These are phyloP conservation scores for Verticillium tricorpus DNA, from an alignment of 2,329 filamentous ascomycete species.

Conservation along the genomic window DNA sequence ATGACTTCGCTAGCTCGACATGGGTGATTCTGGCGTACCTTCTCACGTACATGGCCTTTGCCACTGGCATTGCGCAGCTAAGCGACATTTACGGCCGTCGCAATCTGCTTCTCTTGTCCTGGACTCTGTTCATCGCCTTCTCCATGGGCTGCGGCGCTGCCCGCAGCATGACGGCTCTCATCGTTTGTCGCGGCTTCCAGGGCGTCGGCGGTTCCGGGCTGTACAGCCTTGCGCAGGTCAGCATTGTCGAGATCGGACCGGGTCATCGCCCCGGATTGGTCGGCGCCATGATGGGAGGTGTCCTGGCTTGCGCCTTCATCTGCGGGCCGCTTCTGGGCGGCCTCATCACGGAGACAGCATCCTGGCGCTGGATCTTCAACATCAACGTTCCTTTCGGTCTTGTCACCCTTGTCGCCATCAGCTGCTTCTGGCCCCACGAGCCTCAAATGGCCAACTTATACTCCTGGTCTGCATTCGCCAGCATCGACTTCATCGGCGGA, in stretches of 20 bases:
- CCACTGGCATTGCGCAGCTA: conserved; percentile 52
- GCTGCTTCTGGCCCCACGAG: conserved; percentile 40
- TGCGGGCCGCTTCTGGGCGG: conserved; percentile 56
- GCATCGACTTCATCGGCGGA: conserved; percentile 50
- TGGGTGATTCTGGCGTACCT: conserved; percentile 55
- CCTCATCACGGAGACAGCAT: conserved; percentile 44
- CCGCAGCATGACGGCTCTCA: conserved; percentile 46
- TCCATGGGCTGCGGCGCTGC: conserved; percentile 50
- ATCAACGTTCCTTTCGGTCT: conserved; percentile 54
- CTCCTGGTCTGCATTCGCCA: conserved; percentile 36
- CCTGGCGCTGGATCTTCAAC: conserved; percentile 58
- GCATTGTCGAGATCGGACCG: conserved; percentile 52
- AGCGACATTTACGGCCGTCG: conserved; percentile 56
- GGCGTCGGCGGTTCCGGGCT: conserved; percentile 58
- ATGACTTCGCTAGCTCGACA: conserved; percentile 45
- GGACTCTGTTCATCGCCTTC: conserved; percentile 50
- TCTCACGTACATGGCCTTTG: conserved; percentile 54
- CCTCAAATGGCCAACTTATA: conserved; percentile 25
- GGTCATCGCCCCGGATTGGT: conserved; percentile 47
- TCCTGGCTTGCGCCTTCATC: conserved; percentile 53
- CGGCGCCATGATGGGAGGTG: conserved; percentile 50
- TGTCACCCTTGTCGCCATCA: conserved; percentile 39
- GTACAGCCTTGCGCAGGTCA: conserved; percentile 56
- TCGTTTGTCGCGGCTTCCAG: conserved; percentile 54
- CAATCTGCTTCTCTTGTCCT: conserved; percentile 44